These are phyloP conservation scores for Ambrosia trifida DNA, from an alignment of 129 eudicot genomes.

Conservation along the genomic window DNA sequence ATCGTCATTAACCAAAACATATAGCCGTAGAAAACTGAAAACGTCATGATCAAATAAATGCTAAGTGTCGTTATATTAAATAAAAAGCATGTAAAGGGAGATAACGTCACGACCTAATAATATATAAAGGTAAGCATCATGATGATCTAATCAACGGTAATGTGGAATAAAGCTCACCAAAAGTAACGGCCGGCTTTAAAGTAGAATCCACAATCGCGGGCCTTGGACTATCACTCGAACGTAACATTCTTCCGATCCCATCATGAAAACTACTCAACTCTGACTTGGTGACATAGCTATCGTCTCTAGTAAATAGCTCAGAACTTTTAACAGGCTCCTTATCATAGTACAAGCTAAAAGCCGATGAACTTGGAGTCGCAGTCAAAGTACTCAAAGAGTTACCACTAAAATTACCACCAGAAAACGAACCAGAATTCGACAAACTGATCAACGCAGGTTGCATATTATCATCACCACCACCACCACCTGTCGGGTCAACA, in stretches of 20 bases:
- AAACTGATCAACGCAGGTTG: slow-evolving; percentile 25
- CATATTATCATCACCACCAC: slow-evolving; percentile 8
- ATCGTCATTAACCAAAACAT: not conserved
- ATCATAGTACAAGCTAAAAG: slow-evolving; percentile 46
- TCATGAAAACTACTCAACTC: slow-evolving; percentile 46
- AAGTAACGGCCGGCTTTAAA: slow-evolving; percentile 41
- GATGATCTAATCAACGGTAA: slow-evolving; percentile 13
- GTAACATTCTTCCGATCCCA: slow-evolving; percentile 44
- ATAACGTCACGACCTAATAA: not conserved
- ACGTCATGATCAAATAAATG: not conserved
- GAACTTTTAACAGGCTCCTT: slow-evolving; percentile 45
- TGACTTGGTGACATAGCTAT: slow-evolving; percentile 55
- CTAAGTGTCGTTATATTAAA: not conserved
- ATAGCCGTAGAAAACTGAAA: not conserved
- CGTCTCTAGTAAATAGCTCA: slow-evolving; percentile 63
- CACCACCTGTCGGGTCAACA: slow-evolving; percentile 27
- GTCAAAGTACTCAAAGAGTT: slow-evolving; percentile 24
- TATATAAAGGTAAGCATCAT: not conserved
- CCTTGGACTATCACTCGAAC: slow-evolving; percentile 38
- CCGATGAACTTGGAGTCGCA: slow-evolving; percentile 21
- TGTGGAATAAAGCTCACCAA: slow-evolving; percentile 42
- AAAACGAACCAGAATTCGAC: slow-evolving; percentile 30
- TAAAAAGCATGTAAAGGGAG: not conserved
- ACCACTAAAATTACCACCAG: slow-evolving; percentile 26
- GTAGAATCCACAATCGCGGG: slow-evolving; percentile 74